Evolutionary conservation across 2,329 filamentous ascomycete genomes (phyloP).

Genomic region (Sarocladium strictum): DNA sequence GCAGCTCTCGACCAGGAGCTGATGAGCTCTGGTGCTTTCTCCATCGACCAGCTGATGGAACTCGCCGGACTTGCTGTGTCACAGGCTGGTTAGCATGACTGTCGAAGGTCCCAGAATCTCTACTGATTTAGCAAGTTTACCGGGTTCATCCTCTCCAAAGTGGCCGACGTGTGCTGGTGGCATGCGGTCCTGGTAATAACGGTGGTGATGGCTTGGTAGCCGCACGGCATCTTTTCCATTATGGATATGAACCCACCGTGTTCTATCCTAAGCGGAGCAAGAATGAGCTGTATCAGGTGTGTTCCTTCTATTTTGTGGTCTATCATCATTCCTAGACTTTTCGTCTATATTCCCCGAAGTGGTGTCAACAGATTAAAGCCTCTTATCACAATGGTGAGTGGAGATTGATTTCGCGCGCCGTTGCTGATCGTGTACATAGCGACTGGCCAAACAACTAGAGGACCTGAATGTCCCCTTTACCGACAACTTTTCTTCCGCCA

Average conservation of each 20-base stretch:
- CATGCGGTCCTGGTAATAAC: constrained; percentile 81
- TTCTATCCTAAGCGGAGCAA: constrained; percentile 93
- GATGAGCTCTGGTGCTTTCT: constrained; percentile 84
- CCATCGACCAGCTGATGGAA: constrained; percentile 96
- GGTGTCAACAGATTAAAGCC: not conserved
- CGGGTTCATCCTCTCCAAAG: constrained; percentile 69
- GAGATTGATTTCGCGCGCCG: not conserved
- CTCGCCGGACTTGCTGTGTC: constrained; percentile 88
- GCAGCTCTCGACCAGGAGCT: constrained; percentile 87
- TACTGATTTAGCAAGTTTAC: constrained; percentile 55
- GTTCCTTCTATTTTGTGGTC: constrained; percentile 14
- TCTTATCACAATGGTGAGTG: not conserved
- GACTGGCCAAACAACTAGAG: constrained; percentile 65
- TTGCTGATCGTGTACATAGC: not conserved
- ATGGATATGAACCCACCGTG: constrained; percentile 81
- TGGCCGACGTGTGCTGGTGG: constrained; percentile 71
- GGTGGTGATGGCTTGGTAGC: constrained; percentile 90
- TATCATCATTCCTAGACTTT: not conserved
- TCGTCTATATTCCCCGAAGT: not conserved
- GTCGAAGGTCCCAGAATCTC: not conserved
- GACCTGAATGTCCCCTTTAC: constrained; percentile 80
- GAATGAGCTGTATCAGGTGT: constrained; percentile 80
- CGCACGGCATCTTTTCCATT: constrained; percentile 84
- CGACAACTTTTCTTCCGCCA: constrained; percentile 65
- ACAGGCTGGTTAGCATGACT: constrained; percentile 61